Evolutionary conservation across 2,329 filamentous ascomycete species (phyloP), one percentile per base, ranked within the genome.

Genomic region (Curvularia eragrostidis): DNA sequence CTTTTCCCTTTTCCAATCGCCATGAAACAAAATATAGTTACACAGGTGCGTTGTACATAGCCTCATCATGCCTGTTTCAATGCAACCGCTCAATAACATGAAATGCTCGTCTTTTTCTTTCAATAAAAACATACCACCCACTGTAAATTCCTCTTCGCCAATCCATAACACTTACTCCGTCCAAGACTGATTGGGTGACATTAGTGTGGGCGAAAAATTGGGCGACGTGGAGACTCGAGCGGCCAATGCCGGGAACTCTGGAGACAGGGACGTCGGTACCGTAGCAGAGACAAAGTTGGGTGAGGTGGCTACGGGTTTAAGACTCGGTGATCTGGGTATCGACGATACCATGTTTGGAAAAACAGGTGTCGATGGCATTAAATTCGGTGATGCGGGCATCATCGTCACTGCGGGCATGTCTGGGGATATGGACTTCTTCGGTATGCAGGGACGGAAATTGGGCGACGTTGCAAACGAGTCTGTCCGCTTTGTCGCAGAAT

Each of bases 401-500:
- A 21, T 39, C 1, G 4, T 42, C 24, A 32, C 44, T 9, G 38
- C 38, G 13, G 26, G 23, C 43, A 49, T 48, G 1, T 53, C 56
- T 26, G 59, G 59, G 4, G 56, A 62, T 18, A 53, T 21, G 1
- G 51, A 52, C 18, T 58, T 49, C 5, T 26, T 39, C 13, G 51
- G 56, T 15, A 51, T 54, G 3, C 32, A 13, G 3, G 62, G 64
- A 10, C 53, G 52, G 28, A 62, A 62, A 44, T 61, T 63, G 1
- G 65, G 64, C 8, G 66, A 64, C 12, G 48, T 57, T n/a, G 58
- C 57, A 38, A 64, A 64, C 1, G 63, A 66, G 26, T 66, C 63
- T 39, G 57, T 47, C 30, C 62, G 53, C 41, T 64, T 66, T 6
- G 56, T 38, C 12, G 51, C 23, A 0, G 52, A 34, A 23, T 32